Base-by-base conservation (phyloP, 805 yeast species). In the Tetrapisispora namnaoensis region DNA sequence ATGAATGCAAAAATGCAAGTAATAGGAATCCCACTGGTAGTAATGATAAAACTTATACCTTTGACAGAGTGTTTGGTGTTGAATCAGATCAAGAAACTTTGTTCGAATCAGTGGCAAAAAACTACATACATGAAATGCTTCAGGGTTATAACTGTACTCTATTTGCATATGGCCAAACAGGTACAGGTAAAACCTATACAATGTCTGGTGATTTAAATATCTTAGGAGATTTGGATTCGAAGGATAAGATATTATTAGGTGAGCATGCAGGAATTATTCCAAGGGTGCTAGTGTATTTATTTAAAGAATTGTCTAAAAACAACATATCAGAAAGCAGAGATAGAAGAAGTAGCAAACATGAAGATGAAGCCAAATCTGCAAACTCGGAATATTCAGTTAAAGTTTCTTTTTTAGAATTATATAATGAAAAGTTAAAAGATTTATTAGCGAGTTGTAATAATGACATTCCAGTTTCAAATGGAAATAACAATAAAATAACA, bases 91-190 rank as follows among this genome's bases (percentile, higher is more conserved):
- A 88, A 63, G 73, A 74, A 41, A 70, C 72, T 53, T 66, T 87
- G 0, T 88, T 79, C 55, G 80, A 81, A 7, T 78, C 78, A 2
- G 80, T 82, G 10, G 90, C 88, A 0, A 63, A 67, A 73, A 34
- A 60, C 55, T 78, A 71, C 36, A 74, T 75, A 63, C 80, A 74
- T 38, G 69, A 60, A 70, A 80, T 93, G 1, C 64, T 90, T 16
- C 95, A 91, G 66, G 91, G 89, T 18, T 83, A 82, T 59, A 86
- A 86, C 59, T 86, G 87, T 51, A 83, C 95, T 0, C 75, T 86
- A 13, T 77, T 86, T 59, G 93, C 95, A 0, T 87, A 88, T 67
- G 95, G 95, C 1, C 95, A 86, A 63, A 86, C 95, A 0, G 95
- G 95, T 9, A 83, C 93, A 0, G 95, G 95, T 17, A 86, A 86